Evolutionary conservation across 768 basidiomycete genomes (phyloP).

Genomic region (Lactarius pseudohatsudake): DNA sequence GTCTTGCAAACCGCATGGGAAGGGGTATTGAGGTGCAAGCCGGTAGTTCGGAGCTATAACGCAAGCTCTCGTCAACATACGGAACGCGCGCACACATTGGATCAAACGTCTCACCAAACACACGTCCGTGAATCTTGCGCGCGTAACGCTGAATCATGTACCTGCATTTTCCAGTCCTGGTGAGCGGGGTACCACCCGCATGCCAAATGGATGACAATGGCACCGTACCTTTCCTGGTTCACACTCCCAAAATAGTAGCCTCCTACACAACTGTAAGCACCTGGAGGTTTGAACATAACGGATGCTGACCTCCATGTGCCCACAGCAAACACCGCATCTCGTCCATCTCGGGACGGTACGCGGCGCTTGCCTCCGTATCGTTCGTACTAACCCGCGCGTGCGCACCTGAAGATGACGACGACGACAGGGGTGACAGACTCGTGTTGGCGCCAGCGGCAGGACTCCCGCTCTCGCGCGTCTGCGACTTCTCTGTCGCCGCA

Average conservation of each 20-base stretch:
- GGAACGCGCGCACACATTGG: too few species aligned
- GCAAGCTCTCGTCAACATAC: constrained; percentile 16
- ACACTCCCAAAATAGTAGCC: constrained; percentile 83
- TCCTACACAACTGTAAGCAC: constrained; percentile 40
- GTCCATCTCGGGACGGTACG: constrained; percentile 70
- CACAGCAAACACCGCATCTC: constrained; percentile 84
- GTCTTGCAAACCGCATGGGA: constrained; percentile 91
- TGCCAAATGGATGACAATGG: neutral
- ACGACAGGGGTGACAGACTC: neutral
- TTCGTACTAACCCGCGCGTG: constrained; percentile 28
- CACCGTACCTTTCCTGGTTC: constrained; percentile 65
- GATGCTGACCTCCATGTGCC: constrained; percentile 62
- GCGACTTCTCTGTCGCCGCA: constrained; percentile 37
- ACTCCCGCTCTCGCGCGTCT: too few species aligned
- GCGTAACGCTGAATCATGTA: constrained; percentile 81
- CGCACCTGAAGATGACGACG: constrained; percentile 19
- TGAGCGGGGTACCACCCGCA: too few species aligned
- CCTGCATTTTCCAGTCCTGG: constrained; percentile 35
- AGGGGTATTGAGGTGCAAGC: constrained; percentile 94
- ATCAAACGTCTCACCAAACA: constrained; percentile 54
- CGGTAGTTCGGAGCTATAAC: constrained; percentile 71
- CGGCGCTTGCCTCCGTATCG: constrained; percentile 34
- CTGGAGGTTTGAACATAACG: neutral
- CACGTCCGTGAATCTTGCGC: constrained; percentile 89
- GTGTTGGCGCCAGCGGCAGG: neutral